Evolutionary conservation across 371 early-diverging fungal species (phyloP), one percentile per base, ranked within the genome.

Genomic region (Mucor lusitanicus): DNA sequence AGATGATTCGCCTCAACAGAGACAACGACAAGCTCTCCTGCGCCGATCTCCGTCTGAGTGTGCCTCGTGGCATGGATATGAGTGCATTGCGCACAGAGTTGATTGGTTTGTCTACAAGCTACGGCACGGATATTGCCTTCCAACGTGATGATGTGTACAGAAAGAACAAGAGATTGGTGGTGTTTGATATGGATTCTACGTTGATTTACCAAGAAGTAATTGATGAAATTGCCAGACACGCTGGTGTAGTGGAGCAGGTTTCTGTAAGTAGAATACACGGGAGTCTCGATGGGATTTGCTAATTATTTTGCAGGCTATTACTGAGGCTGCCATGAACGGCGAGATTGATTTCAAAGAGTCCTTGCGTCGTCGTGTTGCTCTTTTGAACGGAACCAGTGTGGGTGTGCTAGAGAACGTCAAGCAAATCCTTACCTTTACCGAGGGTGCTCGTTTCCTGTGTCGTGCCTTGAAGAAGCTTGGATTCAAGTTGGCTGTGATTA

Each of bases 161-260:
- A 54, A 87, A 90, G 64, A 88, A 95, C 68, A 97, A 97, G 81
- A 88, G 98, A 48, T 85, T 99, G 33, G 95, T 95, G 6, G 95
- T 98, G 6, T 98, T 99, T 83, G 99, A 99, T 81, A 97, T 99
- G 97, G 99, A 99, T 73, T 96, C 96, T 4, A 99, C 99, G 0
- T 76, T 99, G 63, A 99, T 99, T 71, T 93, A 94, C 73, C 97
- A 98, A 76, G 99, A 99, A 72, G 97, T 97, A 21, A 99, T 99
- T 85, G 99, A 99, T 77, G 98, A 98, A 81, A 93, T 99, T 78
- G 99, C 98, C 13, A 80, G 91, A 33, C 79, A 92, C 69, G 92
- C 94, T 9, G 97, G 97, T 55, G 94, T 97, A 23, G 92, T 95
- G 39, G 91, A 92, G 19, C 76, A 96, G 77, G 97, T 99, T 5